Base-by-base conservation (phyloP, 148 eudicot species). In the Amaranthus cruentus region DNA sequence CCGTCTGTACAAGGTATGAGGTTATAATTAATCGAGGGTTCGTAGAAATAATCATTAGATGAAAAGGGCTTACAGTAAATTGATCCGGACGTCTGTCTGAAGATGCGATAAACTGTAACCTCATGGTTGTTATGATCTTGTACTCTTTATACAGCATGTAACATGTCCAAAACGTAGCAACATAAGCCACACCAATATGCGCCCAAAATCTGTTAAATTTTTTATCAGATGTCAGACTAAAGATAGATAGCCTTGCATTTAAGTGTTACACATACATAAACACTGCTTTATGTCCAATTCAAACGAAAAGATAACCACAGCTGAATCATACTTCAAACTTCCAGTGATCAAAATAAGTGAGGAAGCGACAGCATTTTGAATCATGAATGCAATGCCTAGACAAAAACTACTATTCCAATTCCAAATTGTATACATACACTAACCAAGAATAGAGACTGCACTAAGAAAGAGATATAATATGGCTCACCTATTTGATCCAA, bases 81-180 rank as follows among this genome's bases (percentile, higher is more conserved):
- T 90, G 96, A 85, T 95, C 97, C 0, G 99, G 96, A 66, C 92
- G 91, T 71, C 99, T 89, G 60, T 80, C 84, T 56, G 84, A 86
- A 79, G 91, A 80, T 79, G 99, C 90, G 62, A 92, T 80, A 77
- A 90, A 95, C n/a, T 75, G 78, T 81, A 92, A 80, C 81, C 99
- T 90, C 94, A 86, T 80, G 68, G 73, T 73, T 55, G 85, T 81
- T 56, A 90, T 68, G 21, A 84, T 90, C 78, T 84, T 76, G 77
- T 95, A 95, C 73, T 95, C 99, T 76, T 83, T 84, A 81, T 86
- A 90, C 61, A 95, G 86, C 73, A 82, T 77, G 83, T 85, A 92
- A 49, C 80, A 87, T 49, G 92, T 85, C 99, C 99, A 95, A 75
- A 91, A 87, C 67, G 99, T 78, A 70, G 83, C 84, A 50, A 83